Percentiles rank a stretch among this genome's conserved stretches.
Conservation (phyloP, 1,284 basidiomycete species). For the Peniophora sp. region DNA sequence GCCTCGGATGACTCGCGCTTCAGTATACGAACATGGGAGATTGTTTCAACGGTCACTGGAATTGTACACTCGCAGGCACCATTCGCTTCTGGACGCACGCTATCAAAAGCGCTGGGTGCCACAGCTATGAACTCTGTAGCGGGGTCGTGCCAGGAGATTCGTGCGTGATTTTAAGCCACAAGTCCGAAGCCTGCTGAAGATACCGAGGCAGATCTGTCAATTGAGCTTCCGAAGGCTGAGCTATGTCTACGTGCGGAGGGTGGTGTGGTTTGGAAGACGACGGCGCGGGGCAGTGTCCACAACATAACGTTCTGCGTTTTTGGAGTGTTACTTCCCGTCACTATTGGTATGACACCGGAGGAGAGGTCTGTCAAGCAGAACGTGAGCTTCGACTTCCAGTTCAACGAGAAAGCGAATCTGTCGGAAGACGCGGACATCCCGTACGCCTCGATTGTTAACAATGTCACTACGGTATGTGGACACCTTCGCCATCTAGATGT, state of each 20-base stretch:
- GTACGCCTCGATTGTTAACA: constrained; percentile 6
- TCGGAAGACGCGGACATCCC: constrained; percentile 3
- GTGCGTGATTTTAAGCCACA: constrained; percentile 4
- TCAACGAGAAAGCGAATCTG: constrained; percentile 6
- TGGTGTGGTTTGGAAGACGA: constrained; percentile 8
- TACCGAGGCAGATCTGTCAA: too few relatives aligned
- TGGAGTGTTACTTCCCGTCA: constrained; percentile 6
- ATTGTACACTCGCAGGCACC: constrained; percentile 2
- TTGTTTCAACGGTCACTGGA: constrained; percentile 4
- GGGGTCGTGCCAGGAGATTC: constrained; percentile 1
- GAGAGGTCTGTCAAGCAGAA: constrained; percentile 7
- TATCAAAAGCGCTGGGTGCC: constrained; percentile 1
- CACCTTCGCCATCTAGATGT: not conserved
- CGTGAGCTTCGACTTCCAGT: constrained; percentile 8
- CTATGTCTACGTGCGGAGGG: constrained; percentile 6
- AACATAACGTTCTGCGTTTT: constrained; percentile 3
- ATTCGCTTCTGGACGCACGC: constrained; percentile 6
- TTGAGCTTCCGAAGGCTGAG: constrained; percentile 6
- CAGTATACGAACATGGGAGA: constrained; percentile 7
- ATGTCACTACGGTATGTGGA: constrained; percentile 7
- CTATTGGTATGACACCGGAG: constrained; percentile 1
- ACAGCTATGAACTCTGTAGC: constrained; percentile 1
- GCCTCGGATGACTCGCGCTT: constrained; percentile 10
- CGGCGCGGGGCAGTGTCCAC: not conserved
- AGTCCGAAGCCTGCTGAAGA: too few relatives aligned